Evolutionary conservation across 306 rosid species (phyloP).

Genomic region (Quercus berberidifolia): DNA sequence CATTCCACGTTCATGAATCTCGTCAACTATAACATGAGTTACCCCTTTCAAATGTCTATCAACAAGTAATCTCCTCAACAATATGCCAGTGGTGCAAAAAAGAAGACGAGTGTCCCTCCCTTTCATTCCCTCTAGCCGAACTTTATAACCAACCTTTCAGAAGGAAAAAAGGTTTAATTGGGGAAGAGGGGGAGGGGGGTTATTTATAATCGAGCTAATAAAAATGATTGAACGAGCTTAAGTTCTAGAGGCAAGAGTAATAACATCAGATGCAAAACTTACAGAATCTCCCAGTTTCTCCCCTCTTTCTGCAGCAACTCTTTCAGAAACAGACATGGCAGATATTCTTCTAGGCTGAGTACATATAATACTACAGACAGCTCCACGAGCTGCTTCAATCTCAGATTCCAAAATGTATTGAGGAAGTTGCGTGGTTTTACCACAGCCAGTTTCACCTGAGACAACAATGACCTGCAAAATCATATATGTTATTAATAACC

Average conservation of each 20-base stretch:
- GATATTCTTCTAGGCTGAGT: constrained; percentile 98
- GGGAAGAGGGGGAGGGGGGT: background rate
- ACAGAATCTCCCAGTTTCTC: constrained; percentile 97
- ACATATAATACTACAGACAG: constrained; percentile 79
- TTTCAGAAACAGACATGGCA: constrained; percentile 96
- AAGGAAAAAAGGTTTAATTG: background rate
- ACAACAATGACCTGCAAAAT: constrained; percentile 67
- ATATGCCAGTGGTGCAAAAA: constrained; percentile 96
- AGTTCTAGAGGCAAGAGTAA: background rate
- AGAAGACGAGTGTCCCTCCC: constrained; percentile 90
- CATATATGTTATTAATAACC: background rate
- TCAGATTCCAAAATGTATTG: constrained; percentile 93
- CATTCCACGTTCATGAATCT: constrained; percentile 99
- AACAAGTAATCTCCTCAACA: constrained; percentile 82
- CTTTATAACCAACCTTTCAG: constrained; percentile 91
- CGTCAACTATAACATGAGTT: constrained; percentile 93
- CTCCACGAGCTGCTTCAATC: constrained; percentile 70
- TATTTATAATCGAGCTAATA: background rate
- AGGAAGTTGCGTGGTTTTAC: constrained; percentile 98
- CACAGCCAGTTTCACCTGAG: constrained; percentile 99
- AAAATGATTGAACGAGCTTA: background rate
- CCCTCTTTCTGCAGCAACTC: constrained; percentile 92
- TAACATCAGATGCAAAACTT: constrained; percentile 30
- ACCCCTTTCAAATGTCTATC: constrained; percentile 84
- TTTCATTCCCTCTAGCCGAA: constrained; percentile 90